A percentile compares a stretch with the other conserved stretches of the same genome.
These are phyloP conservation scores for Nitzschia sp. DNA, from an alignment of 108 stramenopile species.

Conservation along the genomic window DNA sequence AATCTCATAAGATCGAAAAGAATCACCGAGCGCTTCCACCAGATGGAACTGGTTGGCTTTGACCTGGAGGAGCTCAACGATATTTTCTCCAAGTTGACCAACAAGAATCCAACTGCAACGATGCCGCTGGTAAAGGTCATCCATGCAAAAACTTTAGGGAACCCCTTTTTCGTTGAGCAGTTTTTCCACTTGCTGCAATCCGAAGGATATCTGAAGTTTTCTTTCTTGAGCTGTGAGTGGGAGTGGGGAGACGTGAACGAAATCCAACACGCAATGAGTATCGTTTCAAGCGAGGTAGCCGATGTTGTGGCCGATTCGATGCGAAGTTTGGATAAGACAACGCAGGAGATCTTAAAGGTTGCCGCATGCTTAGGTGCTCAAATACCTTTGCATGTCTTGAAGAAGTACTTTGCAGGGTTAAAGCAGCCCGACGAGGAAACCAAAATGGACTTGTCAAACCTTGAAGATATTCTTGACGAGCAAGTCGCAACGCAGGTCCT, in stretches of 20 bases:
- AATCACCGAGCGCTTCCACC: not conserved
- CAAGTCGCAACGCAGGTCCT: slow-evolving; percentile 17
- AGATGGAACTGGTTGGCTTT: slow-evolving; percentile 13
- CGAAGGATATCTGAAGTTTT: slow-evolving; percentile 35
- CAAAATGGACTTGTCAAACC: slow-evolving; percentile 1
- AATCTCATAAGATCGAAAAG: not conserved
- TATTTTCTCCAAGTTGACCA: slow-evolving; percentile 32
- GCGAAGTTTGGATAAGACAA: slow-evolving; percentile 3
- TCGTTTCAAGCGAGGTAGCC: slow-evolving; percentile 50
- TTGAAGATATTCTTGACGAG: slow-evolving; percentile 3
- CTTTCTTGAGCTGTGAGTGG: slow-evolving; percentile 38
- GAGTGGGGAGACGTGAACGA: slow-evolving; percentile 44
- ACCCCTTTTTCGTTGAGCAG: slow-evolving; percentile 54
- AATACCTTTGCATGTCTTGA: slow-evolving; percentile 14
- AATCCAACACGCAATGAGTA: slow-evolving; percentile 25
- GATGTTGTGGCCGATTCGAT: slow-evolving; percentile 45
- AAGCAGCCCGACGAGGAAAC: not conserved
- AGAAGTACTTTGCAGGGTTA: slow-evolving; percentile 2
- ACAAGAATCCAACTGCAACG: not conserved
- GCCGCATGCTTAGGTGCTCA: slow-evolving; percentile 46
- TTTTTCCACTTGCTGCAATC: slow-evolving; percentile 40
- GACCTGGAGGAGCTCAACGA: slow-evolving; percentile 20
- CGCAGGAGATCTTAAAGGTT: slow-evolving; percentile 26
- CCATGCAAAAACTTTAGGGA: slow-evolving; percentile 57
- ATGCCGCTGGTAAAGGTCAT: slow-evolving; percentile 36